A percentile compares a stretch with the other conserved stretches of the same genome.
Conservation (phyloP, 139 green algal genomes). For the Tetratostichococcus sp. region DNA sequence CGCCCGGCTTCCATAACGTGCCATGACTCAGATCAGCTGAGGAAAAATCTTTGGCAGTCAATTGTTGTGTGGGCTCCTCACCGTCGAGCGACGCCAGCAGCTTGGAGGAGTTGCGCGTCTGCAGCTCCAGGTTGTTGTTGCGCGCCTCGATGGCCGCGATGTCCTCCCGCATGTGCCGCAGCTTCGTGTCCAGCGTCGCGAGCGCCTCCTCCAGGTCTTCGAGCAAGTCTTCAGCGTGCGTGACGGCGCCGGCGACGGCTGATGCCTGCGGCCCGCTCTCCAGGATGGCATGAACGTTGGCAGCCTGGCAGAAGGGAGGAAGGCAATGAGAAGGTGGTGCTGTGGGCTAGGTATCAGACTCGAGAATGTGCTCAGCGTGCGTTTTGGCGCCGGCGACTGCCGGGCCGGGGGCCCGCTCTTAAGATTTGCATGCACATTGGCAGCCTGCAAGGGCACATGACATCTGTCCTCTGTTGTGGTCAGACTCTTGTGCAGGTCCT, state of each 20-base stretch:
- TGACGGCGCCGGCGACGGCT: slow-evolving; percentile 22
- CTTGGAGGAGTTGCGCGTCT: slow-evolving; percentile 36
- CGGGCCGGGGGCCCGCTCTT: no score
- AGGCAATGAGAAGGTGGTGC: background rate
- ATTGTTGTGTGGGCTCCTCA: no score
- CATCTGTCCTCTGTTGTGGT: no score
- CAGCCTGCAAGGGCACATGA: slow-evolving; percentile 3
- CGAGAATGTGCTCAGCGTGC: background rate
- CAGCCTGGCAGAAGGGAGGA: slow-evolving; percentile 13
- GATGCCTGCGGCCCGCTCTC: slow-evolving; percentile 26
- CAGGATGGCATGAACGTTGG: slow-evolving; percentile 47
- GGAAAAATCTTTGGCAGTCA: no score
- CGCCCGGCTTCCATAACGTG: no score
- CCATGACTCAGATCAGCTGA: no score
- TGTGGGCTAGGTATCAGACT: no score
- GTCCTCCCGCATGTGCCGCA: slow-evolving; percentile 46
- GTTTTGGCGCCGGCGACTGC: no score
- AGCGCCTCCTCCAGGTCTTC: slow-evolving; percentile 53
- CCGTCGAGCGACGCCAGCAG: slow-evolving; percentile 39
- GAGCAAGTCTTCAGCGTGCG: slow-evolving; percentile 24
- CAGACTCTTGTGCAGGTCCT: slow-evolving; percentile 56
- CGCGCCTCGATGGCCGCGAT: slow-evolving; percentile 45
- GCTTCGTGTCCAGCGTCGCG: slow-evolving; percentile 38
- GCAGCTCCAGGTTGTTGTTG: slow-evolving; percentile 51
- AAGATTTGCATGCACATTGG: background rate